Conservation (phyloP, 306 rosid species). For the Psophocarpus tetragonolobus region DNA sequence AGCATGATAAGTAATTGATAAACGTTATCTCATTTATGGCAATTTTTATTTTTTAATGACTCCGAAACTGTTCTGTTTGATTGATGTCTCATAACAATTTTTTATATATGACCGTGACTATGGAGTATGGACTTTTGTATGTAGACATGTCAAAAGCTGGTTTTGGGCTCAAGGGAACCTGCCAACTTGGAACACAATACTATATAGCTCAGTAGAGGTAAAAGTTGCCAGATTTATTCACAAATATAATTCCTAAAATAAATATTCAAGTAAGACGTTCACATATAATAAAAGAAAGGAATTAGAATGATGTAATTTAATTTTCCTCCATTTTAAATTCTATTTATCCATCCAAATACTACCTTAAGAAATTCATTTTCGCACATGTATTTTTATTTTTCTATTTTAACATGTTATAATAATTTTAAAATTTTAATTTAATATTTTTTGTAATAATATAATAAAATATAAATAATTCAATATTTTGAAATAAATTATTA, state of each 20-base stretch:
- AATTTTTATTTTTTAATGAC: neutral
- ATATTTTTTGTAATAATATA: too few species aligned
- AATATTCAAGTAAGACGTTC: neutral
- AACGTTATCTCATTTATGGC: neutral
- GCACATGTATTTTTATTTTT: too few species aligned
- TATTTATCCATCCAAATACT: neutral
- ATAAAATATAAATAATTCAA: too few species aligned
- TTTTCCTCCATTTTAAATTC: too few species aligned
- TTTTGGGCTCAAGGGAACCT: neutral
- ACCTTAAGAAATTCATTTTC: neutral
- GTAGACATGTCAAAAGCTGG: neutral
- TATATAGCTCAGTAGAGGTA: too few species aligned
- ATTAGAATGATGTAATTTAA: neutral
- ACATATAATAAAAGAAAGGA: neutral
- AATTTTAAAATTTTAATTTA: too few species aligned
- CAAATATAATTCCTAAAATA: neutral
- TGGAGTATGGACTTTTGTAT: neutral
- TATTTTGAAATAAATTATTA: too few species aligned
- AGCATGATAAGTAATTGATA: too few species aligned
- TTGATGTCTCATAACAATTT: neutral
- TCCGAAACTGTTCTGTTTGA: neutral
- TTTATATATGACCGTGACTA: neutral
- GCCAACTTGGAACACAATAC: neutral
- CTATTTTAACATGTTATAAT: too few species aligned
- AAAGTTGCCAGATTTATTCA: neutral